Evolutionary conservation across 2,329 filamentous ascomycete genomes (phyloP), one percentile per base, ranked within the genome.

Genomic region (Triangularia setosa): DNA sequence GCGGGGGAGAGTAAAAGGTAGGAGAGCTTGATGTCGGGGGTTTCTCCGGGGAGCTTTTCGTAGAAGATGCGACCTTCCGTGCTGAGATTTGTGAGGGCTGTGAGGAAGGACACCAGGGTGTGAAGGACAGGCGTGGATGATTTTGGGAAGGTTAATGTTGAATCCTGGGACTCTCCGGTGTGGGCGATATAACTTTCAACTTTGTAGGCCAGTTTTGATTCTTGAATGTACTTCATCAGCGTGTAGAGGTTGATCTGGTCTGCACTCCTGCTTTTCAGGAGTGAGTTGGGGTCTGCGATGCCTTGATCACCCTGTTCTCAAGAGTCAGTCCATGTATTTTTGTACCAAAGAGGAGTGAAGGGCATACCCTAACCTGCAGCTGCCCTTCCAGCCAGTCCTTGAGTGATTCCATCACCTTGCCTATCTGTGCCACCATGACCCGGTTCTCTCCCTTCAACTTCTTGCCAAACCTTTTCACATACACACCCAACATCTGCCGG

Each of bases 221-320:
- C 90, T 72, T 94, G 90, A 3, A 99, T 85, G 75, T 98, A 98
- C 53, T 87, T 84, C 30, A 93, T 88, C 14, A 99, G 82, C 73
- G 95, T 94, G 77, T 91, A 94, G 28, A 97, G 84, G 72, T 98
- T 97, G 78, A 99, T 93, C 73, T 98, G 94, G 73, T 99, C 95
- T 24, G 95, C 90, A 0, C 92, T 92, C 74, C 96, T 97, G 40
- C 88, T 88, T 24, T 88, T 84, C 68, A 97, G 87, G 0, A 99
- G 81, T 5, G 88, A 84, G 21, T 88, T 89, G 16, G 90, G 78
- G 53, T 90, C 84, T 0, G 94, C 87, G 27, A 89, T 84, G 0
- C 89, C 91, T 67, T 93, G 89, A 0, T 80, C 75, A 24, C 75
- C 73, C 74, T 83, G 48, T 9, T n/a, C n/a, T n/a, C n/a, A 0